phyloP scores from a whole-genome alignment of 2,329 filamentous ascomycete genomes.

The Immersiporthe knoxdaviesiana region DNA sequence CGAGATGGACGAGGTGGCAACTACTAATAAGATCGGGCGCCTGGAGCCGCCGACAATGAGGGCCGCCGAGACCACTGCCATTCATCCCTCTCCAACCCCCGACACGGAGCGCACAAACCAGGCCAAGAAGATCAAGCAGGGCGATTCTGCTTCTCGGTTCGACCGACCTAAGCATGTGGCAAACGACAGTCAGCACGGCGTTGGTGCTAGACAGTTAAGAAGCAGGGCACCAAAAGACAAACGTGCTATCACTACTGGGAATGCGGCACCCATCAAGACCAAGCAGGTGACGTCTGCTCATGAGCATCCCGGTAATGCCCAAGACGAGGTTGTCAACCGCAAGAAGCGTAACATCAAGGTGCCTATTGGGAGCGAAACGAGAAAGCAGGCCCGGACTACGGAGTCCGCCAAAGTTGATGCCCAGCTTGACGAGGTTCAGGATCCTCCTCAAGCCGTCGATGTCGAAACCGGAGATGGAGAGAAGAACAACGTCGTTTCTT shows the following conservation, averaged over 20 bases:
- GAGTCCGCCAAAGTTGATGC: neutral
- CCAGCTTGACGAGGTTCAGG: neutral
- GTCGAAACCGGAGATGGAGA: neutral
- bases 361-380: neutral
- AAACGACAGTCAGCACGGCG: neutral
- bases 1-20: neutral
- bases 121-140: neutral
- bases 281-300: neutral
- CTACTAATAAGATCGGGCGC: neutral
- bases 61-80: too few relatives aligned
- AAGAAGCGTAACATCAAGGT: neutral
- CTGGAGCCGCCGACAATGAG: neutral
- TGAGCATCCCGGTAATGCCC: neutral
- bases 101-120: neutral
- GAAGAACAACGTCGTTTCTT: neutral
- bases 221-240: neutral
- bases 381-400: neutral
- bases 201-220: neutral
- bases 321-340: neutral
- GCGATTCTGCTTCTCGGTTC: neutral
- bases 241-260: neutral
- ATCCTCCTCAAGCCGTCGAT: neutral
- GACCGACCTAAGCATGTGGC: neutral
- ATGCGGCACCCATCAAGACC: neutral
- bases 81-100: neutral